These are phyloP conservation scores for Apocynum venetum DNA, from an alignment of 257 asterid genomes.

Conservation along the genomic window DNA sequence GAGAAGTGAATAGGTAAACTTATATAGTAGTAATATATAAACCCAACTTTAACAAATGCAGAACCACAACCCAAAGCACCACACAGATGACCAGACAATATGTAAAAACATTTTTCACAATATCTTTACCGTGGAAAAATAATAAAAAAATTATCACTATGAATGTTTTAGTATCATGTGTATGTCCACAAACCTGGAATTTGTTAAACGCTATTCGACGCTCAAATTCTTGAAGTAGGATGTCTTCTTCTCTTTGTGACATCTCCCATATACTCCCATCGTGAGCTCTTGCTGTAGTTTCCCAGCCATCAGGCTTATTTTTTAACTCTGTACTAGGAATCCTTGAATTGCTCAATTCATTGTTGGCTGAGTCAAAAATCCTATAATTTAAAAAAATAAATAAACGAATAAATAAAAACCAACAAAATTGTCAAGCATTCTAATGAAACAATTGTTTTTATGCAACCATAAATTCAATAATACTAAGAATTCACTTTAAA, in stretches of 20 bases:
- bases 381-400: conserved; percentile 21
- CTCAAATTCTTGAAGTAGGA: conserved; percentile 92
- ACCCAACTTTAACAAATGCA: no score
- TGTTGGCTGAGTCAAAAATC: conserved; percentile 68
- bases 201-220: conserved; percentile 89
- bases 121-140: not conserved
- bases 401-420: not conserved
- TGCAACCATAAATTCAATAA: not conserved
- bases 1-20: not conserved
- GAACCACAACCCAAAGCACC: no score
- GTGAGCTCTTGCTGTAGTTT: conserved; percentile 57
- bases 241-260: conserved; percentile 92
- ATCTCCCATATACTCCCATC: conserved; percentile 91
- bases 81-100: not conserved
- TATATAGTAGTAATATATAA: not conserved
- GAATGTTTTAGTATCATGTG: not conserved
- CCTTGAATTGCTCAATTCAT: conserved; percentile 44
- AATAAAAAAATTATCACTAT: not conserved
- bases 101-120: not conserved
- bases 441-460: not conserved
- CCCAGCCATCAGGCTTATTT: conserved; percentile 95
- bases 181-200: conserved; percentile 56
- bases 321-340: conserved; percentile 48
- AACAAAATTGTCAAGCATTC: not conserved
- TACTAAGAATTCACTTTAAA: not conserved